These are phyloP conservation scores for Vigna trinervia DNA, from an alignment of 306 rosid species.

Conservation along the genomic window DNA sequence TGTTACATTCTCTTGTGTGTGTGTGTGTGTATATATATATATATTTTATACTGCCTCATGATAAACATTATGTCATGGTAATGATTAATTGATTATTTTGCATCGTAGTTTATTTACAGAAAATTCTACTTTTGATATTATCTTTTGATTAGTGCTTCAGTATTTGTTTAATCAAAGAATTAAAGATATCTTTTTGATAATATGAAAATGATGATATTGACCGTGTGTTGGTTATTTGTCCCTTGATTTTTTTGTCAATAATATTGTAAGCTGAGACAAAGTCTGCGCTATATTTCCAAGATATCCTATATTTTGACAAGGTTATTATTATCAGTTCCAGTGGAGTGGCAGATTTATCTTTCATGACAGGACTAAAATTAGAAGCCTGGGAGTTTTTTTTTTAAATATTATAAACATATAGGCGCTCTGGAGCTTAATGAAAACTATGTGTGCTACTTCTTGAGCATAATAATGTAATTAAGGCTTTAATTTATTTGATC, in stretches of 20 bases:
- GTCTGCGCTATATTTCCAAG: slow-evolving; percentile 2
- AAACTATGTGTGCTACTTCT: not conserved
- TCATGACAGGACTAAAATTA: not conserved
- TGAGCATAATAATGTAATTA: not conserved
- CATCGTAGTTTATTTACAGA: not conserved
- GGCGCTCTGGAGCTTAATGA: not conserved
- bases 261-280: slow-evolving; percentile 18
- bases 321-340: not conserved
- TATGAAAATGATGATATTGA: slow-evolving; percentile 27
- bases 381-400: no score
- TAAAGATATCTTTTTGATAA: slow-evolving; percentile 12
- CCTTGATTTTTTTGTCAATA: not conserved
- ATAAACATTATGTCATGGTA: not conserved
- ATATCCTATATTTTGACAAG: slow-evolving; percentile 1
- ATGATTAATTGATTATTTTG: slow-evolving; percentile 14
- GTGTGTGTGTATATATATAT: no score
- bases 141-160: not conserved
- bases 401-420: not conserved
- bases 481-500: not conserved
- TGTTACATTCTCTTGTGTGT: slow-evolving; percentile 9
- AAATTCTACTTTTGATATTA: not conserved
- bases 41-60: not conserved
- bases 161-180: not conserved
- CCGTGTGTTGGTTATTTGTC: not conserved
- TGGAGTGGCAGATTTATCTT: slow-evolving; percentile 3